These are phyloP conservation scores for Pyrus hybrid DNA, from an alignment of 331 rosid genomes.

Conservation along the genomic window DNA sequence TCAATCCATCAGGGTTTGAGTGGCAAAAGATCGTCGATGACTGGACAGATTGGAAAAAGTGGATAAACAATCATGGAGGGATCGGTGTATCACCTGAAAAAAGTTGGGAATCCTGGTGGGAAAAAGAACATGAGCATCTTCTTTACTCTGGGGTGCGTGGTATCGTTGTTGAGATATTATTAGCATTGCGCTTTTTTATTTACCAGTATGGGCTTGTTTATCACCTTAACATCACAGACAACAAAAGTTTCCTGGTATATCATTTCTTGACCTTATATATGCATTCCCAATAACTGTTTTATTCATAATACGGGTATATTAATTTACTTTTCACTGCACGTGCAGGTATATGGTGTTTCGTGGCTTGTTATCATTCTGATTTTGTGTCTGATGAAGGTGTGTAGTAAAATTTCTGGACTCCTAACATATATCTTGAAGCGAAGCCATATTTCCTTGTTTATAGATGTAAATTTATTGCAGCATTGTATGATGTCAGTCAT, in stretches of 20 bases:
- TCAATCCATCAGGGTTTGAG: slow-evolving; percentile 97
- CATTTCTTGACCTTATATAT: neutral
- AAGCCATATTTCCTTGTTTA: neutral
- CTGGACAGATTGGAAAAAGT: slow-evolving; percentile 93
- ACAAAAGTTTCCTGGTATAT: slow-evolving; percentile 58
- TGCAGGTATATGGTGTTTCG: slow-evolving; percentile 79
- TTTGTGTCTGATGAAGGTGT: slow-evolving; percentile 78
- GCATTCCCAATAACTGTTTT: neutral
- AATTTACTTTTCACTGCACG: slow-evolving; percentile 9
- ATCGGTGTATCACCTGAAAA: slow-evolving; percentile 69
- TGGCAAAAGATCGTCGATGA: slow-evolving; percentile 98
- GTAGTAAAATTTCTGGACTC: slow-evolving; percentile 4
- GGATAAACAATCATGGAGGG: slow-evolving; percentile 88
- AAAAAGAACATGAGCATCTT: slow-evolving; percentile 79
- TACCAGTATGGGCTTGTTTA: slow-evolving; percentile 92
- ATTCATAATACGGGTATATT: neutral
- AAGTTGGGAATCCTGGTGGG: slow-evolving; percentile 99
- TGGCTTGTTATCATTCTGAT: slow-evolving; percentile 67
- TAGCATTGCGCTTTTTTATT: slow-evolving; percentile 74
- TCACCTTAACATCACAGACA: slow-evolving; percentile 55
- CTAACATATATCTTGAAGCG: neutral
- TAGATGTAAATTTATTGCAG: neutral
- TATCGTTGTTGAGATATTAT: slow-evolving; percentile 52
- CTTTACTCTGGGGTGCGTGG: slow-evolving; percentile 64
- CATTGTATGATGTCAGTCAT: neutral